A percentile compares a stretch with the other conserved stretches of the same genome.
phyloP scores from a whole-genome alignment of 2,329 filamentous ascomycete species.

The Metarhizium robertsii region DNA sequence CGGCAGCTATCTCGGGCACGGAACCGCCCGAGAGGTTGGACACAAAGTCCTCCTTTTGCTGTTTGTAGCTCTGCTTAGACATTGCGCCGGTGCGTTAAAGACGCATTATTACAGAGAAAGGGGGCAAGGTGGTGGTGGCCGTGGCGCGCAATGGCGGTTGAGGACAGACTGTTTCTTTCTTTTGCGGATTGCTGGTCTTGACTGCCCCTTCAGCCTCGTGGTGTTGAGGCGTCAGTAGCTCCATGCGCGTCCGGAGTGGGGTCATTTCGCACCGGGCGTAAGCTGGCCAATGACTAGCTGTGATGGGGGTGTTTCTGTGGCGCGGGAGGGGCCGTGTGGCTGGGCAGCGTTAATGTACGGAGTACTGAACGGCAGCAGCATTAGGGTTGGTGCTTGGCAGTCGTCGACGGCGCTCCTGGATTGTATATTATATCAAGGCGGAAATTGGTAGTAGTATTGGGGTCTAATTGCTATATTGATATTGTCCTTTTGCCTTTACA shows the following conservation, averaged over 20 bases:
- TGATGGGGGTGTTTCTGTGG: neutral
- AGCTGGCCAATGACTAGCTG: neutral
- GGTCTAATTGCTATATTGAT: too few relatives aligned
- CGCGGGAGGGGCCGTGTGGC: neutral
- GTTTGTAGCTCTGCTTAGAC: constrained; percentile 61
- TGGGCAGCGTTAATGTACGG: too few relatives aligned
- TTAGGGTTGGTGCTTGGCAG: too few relatives aligned
- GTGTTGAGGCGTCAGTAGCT: too few relatives aligned
- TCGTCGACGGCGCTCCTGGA: too few relatives aligned
- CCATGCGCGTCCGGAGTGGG: too few relatives aligned
- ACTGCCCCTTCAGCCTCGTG: too few relatives aligned
- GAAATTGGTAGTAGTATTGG: too few relatives aligned
- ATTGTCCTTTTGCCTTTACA: too few relatives aligned
- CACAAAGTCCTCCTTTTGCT: constrained; percentile 90
- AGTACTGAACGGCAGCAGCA: too few relatives aligned
- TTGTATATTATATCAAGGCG: too few relatives aligned
- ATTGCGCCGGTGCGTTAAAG: constrained; percentile 15
- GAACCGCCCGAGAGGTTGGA: constrained; percentile 80
- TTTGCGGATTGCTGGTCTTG: too few relatives aligned
- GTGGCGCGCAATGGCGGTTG: neutral
- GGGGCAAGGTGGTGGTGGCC: neutral
- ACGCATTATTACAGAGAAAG: neutral
- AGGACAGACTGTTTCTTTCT: neutral
- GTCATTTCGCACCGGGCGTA: neutral
- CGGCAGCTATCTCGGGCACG: constrained; percentile 76